phyloP scores from a whole-genome alignment of 164 flowering plant genomes.

The Umbellularia californica region DNA sequence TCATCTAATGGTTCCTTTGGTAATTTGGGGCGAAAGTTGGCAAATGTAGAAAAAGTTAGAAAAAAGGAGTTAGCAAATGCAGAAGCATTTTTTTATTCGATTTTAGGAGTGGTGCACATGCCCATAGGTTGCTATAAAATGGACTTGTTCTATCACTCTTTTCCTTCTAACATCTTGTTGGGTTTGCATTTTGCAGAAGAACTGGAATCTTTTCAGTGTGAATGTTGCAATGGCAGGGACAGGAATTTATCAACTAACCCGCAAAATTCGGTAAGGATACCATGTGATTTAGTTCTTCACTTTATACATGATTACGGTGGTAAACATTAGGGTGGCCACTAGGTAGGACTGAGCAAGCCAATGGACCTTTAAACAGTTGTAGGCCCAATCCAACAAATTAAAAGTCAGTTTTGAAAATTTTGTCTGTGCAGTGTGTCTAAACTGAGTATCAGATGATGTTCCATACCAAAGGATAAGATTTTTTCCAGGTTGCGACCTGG shows the following conservation, averaged over 20 bases:
- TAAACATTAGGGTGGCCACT: neutral
- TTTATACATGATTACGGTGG: neutral
- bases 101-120: no score
- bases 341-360: neutral
- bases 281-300: neutral
- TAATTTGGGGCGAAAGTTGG: no score
- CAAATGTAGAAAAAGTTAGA: no score
- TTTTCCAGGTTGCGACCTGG: no score
- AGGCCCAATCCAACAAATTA: neutral
- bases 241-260: slow-evolving; percentile 58
- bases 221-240: slow-evolving; percentile 77
- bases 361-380: neutral
- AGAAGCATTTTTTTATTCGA: no score
- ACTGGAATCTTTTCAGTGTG: slow-evolving; percentile 71
- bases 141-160: no score
- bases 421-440: no score
- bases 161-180: neutral
- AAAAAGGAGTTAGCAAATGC: no score
- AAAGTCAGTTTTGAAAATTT: neutral
- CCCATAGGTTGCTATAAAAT: no score
- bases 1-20: no score
- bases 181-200: slow-evolving; percentile 22
- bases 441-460: neutral
- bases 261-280: slow-evolving; percentile 46
- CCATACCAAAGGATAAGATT: no score